Base-by-base conservation (phyloP, 306 rosid species). In the Lagenaria siceraria region DNA sequence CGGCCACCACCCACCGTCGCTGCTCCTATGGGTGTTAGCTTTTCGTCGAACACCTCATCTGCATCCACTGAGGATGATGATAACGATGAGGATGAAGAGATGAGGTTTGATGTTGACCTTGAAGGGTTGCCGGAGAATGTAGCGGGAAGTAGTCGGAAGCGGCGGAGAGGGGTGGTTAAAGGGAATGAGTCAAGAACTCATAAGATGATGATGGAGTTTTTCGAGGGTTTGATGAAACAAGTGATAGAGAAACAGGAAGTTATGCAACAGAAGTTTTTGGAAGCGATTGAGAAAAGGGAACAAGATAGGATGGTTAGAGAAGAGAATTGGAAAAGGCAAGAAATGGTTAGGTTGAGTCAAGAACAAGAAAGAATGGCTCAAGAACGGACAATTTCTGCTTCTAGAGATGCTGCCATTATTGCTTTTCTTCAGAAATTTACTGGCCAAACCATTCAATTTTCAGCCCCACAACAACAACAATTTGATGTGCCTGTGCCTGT, bases 211-310 rank as follows among this genome's bases (percentile, higher is more conserved):
- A 73, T 73, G 81, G 83, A 63, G 63, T 86, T 83, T 64, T 86
- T 86, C 24, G 86, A 84, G 84, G 79, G 36, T 35, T 71, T 86
- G 56, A 86, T 86, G 87, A 84, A 79, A 69, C 81, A 86, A 68
- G 87, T 86, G 60, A 80, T 86, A 82, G 78, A 82, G 13, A 86
- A 84, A 79, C 89, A 86, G 24, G 86, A 86, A 76, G 58, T 53
- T 31, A 81, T 86, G 89, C 89, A 86, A 49, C 85, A 80, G 70
- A 84, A 76, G 66, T 86, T 86, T 46, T 51, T 86, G n/a, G 89
- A 86, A 19, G 82, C 79, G 29, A 83, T 86, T 14, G 87, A 83
- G 66, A 86, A 81, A 61, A 79, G 89, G 15, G 89, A 86, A 59
- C 71, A 82, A 1, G 89, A 86, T 3, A 71, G 89, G 31, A 75